Percentiles rank a stretch among this genome's conserved stretches.
Conservation (phyloP, 805 yeast genomes). For the Kluyveromyces aestuarii region DNA sequence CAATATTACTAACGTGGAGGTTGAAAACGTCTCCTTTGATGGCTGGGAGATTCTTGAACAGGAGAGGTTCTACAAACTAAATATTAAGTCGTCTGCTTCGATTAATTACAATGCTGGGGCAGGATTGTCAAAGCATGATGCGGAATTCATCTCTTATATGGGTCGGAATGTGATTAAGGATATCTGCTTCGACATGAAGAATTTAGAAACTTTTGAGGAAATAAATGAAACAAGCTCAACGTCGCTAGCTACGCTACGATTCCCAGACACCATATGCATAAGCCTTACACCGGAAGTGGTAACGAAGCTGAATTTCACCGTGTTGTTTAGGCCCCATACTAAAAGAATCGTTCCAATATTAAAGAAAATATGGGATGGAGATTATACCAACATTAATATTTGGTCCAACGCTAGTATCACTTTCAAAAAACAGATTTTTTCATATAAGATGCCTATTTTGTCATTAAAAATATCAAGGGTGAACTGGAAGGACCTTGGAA, state of each 20-base stretch:
- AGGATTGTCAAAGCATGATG: slow-evolving; percentile 11
- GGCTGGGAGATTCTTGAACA: slow-evolving; percentile 23
- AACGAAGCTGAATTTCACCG: slow-evolving; percentile 15
- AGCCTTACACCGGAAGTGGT: slow-evolving; percentile 13
- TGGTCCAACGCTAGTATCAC: slow-evolving; percentile 18
- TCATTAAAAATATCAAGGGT: slow-evolving; percentile 10
- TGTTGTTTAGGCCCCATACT: slow-evolving; percentile 21
- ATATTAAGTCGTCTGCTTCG: slow-evolving; percentile 2
- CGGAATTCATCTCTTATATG: slow-evolving; percentile 7
- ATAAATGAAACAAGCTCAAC: slow-evolving; percentile 6
- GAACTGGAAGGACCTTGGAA: slow-evolving; percentile 16
- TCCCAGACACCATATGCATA: slow-evolving; percentile 18
- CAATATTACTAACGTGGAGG: slow-evolving; percentile 14
- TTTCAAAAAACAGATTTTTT: slow-evolving; percentile 10
- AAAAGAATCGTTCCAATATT: slow-evolving; percentile 16
- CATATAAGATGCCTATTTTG: slow-evolving; percentile 10
- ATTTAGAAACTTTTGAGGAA: slow-evolving; percentile 18
- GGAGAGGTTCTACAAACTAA: slow-evolving; percentile 11
- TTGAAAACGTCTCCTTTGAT: slow-evolving; percentile 16
- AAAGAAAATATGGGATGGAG: slow-evolving; percentile 21
- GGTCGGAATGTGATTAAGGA: slow-evolving; percentile 14
- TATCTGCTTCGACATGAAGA: slow-evolving; percentile 19
- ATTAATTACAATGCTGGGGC: slow-evolving; percentile 5
- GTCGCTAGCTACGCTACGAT: slow-evolving; percentile 11
- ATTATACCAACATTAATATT: slow-evolving; percentile 17